Evolutionary conservation across 805 yeast genomes (phyloP).

Genomic region (Yamadazyma paraphyllophila): DNA sequence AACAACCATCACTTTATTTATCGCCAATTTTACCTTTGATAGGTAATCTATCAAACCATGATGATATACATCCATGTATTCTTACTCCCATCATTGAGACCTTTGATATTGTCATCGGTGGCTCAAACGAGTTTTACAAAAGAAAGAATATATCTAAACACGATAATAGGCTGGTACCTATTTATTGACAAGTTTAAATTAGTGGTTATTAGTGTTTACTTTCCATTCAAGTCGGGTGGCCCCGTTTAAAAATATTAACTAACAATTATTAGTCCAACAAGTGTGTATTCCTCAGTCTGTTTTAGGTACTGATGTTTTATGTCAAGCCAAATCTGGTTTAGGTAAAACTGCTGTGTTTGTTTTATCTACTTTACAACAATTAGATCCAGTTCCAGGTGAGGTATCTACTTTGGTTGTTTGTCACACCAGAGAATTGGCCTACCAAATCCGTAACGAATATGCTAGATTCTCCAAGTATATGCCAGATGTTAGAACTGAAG

Average conservation of each 20-base stretch:
- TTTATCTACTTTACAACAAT: constrained; percentile 90
- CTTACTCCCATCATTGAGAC: too few species aligned
- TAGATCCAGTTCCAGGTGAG: constrained; percentile 97
- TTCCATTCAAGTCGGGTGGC: background rate
- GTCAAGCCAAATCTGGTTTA: constrained; percentile 99
- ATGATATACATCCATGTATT: too few species aligned
- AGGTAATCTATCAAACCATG: background rate
- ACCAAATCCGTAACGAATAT: constrained; percentile 96
- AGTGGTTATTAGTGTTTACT: background rate
- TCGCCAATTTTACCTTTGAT: background rate
- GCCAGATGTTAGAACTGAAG: constrained; percentile 97
- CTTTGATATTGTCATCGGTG: background rate
- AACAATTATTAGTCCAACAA: constrained; percentile 71
- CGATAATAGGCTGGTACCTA: too few species aligned
- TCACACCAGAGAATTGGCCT: constrained; percentile 98
- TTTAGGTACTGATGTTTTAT: constrained; percentile 94
- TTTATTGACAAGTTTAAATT: too few species aligned
- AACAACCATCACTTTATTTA: background rate
- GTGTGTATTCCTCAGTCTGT: constrained; percentile 97
- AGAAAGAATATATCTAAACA: too few species aligned
- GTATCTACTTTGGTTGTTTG: constrained; percentile 91
- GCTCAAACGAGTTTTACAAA: background rate
- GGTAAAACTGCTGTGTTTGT: constrained; percentile 99
- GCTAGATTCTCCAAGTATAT: constrained; percentile 96
- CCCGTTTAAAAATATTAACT: constrained; percentile 3